Base-by-base conservation (phyloP, 2,329 filamentous ascomycete genomes). In the Dactylonectria estremocensis region DNA sequence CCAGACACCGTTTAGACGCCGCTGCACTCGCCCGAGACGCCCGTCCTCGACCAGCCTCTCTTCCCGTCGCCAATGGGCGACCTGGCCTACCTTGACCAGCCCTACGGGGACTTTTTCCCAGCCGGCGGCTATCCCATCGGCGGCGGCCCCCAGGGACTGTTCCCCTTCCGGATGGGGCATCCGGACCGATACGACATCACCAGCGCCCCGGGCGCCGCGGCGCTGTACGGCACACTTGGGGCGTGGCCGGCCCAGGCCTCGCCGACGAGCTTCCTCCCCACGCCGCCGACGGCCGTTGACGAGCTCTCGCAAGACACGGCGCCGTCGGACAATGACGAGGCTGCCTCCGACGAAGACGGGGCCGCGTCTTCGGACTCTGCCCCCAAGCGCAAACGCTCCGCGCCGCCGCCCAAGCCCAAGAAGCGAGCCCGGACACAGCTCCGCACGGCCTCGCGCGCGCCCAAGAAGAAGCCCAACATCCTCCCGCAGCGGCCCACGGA, bases 171-270 rank as follows among this genome's bases (percentile, higher is more conserved):
- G 2, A 54, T 66, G 5, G 61, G 67, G 60, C 72, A 68, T 43
- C 63, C 73, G 14, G 73, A 71, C 52, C 62, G 71, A 31, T 75
- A 72, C 65, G 68, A 72, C 55, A 60, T 75, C 45, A 67, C 66
- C 52, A 63, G 52, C 57, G 56, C 60, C 6, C 65, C 71, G 5
- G 65, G 43, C 45, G 8, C 65, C 65, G 6, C 66, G 18, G 6
- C 66, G n/a, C 24, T 72, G 67, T 33, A 71, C 70, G 11, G 71
- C 71, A 11, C 66, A 3, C 54, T 66, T 10, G 52, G 65, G 14
- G 54, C 75, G n/a, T 75, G 73, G 73, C 69, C 72, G 16, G 58
- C 72, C 22, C 72, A 75, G 16, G 66, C 73, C 59, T 75, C 73
- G 35, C 73, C 71, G 1, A 66, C 69, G 33, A 69, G 72, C 6